phyloP scores from a whole-genome alignment of 805 yeast genomes.

The Phaffomyces thermotolerans region DNA sequence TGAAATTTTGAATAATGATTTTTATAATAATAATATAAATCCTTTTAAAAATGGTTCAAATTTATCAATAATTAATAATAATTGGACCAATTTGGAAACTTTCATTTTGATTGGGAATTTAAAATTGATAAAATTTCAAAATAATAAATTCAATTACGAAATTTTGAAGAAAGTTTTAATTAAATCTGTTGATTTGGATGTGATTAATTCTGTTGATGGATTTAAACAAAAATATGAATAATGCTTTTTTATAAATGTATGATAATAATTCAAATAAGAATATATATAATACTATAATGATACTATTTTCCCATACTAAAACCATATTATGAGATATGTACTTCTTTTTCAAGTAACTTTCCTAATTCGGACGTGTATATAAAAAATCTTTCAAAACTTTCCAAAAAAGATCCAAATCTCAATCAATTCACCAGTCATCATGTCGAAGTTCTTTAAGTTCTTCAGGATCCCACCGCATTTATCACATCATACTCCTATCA shows the following conservation, averaged over 20 bases:
- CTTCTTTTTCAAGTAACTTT: too few species aligned
- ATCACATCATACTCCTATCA: not conserved
- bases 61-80: conserved; percentile 5
- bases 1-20: not conserved
- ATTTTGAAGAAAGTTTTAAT: conserved; percentile 2
- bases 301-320: too few species aligned
- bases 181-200: conserved; percentile 7
- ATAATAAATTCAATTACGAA: not conserved
- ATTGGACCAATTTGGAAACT: conserved; percentile 5
- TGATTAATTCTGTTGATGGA: not conserved
- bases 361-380: too few species aligned
- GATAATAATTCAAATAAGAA: too few species aligned
- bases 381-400: too few species aligned
- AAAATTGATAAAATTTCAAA: conserved; percentile 4
- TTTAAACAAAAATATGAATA: not conserved
- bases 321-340: too few species aligned
- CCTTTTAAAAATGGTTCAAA: conserved; percentile 4
- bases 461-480: not conserved
- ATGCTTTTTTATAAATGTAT: not conserved
- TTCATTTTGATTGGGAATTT: conserved; percentile 12
- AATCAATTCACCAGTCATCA: too few species aligned
- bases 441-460: not conserved
- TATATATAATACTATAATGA: too few species aligned
- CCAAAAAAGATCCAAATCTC: too few species aligned
- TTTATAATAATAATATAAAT: not conserved